Evolutionary conservation across 78 protist species (phyloP).

Genomic region (Bigelowiella natans): DNA sequence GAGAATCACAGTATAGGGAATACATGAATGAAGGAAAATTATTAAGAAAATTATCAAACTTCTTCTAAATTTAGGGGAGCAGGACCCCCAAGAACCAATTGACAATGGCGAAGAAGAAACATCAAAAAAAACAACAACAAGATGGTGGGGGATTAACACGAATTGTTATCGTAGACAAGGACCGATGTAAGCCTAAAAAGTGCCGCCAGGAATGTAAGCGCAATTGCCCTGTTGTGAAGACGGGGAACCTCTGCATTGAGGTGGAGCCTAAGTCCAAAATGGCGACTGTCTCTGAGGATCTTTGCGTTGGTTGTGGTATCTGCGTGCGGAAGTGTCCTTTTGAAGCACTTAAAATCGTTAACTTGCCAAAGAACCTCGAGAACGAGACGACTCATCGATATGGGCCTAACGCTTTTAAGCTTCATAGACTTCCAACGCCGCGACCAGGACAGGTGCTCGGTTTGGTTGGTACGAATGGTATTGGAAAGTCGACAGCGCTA

Average conservation of each 20-base stretch:
- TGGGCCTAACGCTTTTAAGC: slow-evolving; percentile 95
- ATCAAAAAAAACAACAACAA: slow-evolving; percentile 3
- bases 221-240: slow-evolving; percentile 88
- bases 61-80: no score
- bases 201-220: slow-evolving; percentile 93
- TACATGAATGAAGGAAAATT: no score
- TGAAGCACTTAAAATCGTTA: slow-evolving; percentile 95
- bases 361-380: slow-evolving; percentile 86
- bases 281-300: slow-evolving; percentile 83
- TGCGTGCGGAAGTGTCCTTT: slow-evolving; percentile 96
- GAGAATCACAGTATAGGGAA: no score
- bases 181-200: slow-evolving; percentile 93
- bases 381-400: slow-evolving; percentile 89
- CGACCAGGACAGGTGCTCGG: slow-evolving; percentile 99
- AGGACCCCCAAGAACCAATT: no score
- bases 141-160: slow-evolving; percentile 67
- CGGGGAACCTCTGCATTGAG: slow-evolving; percentile 94
- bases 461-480: slow-evolving; percentile 98
- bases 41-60: no score
- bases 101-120: no score
- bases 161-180: slow-evolving; percentile 89
- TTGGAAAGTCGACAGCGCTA: slow-evolving; percentile 99
- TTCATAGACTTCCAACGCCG: slow-evolving; percentile 94
- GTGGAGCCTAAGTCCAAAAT: slow-evolving; percentile 69
- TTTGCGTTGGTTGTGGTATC: slow-evolving; percentile 98